Conservation (phyloP, 441 rosid species). For the Eutrema salsugineum region DNA sequence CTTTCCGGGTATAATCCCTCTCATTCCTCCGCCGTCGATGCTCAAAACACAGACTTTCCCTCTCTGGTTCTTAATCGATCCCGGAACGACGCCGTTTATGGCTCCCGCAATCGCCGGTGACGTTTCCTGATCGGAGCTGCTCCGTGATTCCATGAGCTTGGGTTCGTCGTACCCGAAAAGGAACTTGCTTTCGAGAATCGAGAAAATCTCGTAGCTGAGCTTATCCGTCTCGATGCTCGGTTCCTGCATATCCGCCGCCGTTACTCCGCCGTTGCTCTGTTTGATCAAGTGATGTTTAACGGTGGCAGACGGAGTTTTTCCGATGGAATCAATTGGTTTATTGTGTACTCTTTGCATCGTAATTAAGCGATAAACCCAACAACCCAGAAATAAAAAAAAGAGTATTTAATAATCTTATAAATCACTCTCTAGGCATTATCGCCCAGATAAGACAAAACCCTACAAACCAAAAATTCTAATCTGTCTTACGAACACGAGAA, state of each 20-base stretch:
- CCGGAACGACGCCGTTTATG: slow-evolving; percentile 13
- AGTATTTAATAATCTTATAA: neutral
- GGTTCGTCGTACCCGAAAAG: slow-evolving; percentile 87
- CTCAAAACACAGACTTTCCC: slow-evolving; percentile 81
- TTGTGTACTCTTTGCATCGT: slow-evolving; percentile 28
- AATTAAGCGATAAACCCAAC: neutral
- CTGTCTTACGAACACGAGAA: slow-evolving; percentile 25
- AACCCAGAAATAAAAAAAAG: neutral
- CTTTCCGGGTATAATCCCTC: slow-evolving; percentile 81
- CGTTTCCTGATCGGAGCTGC: slow-evolving; percentile 34
- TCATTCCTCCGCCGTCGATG: slow-evolving; percentile 88
- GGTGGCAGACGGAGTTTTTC: neutral
- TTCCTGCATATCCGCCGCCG: slow-evolving; percentile 53
- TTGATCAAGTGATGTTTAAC: slow-evolving; percentile 8
- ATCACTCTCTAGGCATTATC: slow-evolving; percentile 24
- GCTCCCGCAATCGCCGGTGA: slow-evolving; percentile 25
- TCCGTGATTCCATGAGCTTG: slow-evolving; percentile 77
- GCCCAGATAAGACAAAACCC: slow-evolving; percentile 26
- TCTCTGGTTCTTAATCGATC: slow-evolving; percentile 69
- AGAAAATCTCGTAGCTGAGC: slow-evolving; percentile 93
- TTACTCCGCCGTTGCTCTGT: slow-evolving; percentile 12
- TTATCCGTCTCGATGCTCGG: slow-evolving; percentile 95
- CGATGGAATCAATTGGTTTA: slow-evolving; percentile 10
- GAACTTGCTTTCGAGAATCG: slow-evolving; percentile 86
- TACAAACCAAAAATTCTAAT: neutral